Base-by-base conservation (phyloP, 2,329 filamentous ascomycete species). In the Neofusicoccum laricinum region DNA sequence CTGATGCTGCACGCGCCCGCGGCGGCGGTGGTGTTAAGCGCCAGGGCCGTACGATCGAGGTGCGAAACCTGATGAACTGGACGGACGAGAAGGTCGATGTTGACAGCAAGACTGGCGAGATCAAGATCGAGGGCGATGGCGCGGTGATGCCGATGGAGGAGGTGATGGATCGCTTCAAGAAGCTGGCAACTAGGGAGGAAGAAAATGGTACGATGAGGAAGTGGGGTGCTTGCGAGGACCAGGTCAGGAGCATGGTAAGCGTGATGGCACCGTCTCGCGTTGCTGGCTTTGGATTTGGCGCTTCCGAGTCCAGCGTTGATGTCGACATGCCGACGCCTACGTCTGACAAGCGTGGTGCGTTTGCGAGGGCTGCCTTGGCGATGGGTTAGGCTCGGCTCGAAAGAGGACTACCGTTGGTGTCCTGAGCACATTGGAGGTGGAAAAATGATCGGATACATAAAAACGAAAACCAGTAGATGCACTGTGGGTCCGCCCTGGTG, bases 21-120 rank as follows among this genome's bases (percentile, higher is more conserved):
- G 41, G 50, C n/a, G 36, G 43, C 21, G 62, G 62, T 12, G 17
- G 62, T 12, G 17, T 48, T n/a, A 64, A 48, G 59, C 15, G 43
- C 17, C 19, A 10, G 46, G 61, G 55, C 15, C 58, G 57, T n/a
- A 45, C 38, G 4, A n/a, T 51, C 61, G 43, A 66, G 64, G 53
- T 32, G 17, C 40, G 25, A 34, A 14, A 17, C 14, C 21, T 57
- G 62, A n/a, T 49, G 36, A 48, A 49, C 14, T 25, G 43, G 51
- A 43, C 34, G 11, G 12, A 43, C 6, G 41, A 58, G 19, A 14
- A 43, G 15, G 53, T 43, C 3, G 8, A 21, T 2, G 17, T 55
- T 15, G 49, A 55, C 10, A 2, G 2, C 3, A 36, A 21, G 19
- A 62, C 36, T 15, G 61, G 38, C 2, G 49, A 46, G 25, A 10